Evolutionary conservation across 179 eudicot species (phyloP), one percentile per base, ranked within the genome.

Genomic region (Corrigiola litoralis): DNA sequence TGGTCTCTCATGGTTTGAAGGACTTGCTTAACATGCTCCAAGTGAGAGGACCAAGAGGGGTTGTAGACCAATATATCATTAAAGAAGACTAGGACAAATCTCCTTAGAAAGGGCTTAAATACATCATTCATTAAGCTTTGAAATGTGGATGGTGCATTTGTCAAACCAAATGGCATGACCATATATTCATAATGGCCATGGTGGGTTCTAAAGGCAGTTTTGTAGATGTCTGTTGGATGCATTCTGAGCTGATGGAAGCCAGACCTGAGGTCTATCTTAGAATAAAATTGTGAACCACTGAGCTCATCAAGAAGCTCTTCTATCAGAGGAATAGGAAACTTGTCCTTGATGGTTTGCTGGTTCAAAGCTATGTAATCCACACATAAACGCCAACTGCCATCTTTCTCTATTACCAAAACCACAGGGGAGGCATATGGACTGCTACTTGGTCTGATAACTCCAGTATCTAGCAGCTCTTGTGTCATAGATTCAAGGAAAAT

Each of bases 231-330:
- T 1, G 18, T 44, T 1, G 31, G 27, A 23, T 18, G 29, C 45
- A 63, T 32, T 33, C 67, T 47, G 1, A 63, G n/a, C 5, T 61
- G 66, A 20, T 45, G 46, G 16, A 61, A 0, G 54, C 54, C 12
- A n/a, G 65, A 24, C 7, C 51, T 60, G 1, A 37, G 25, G 37
- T 60, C 31, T 3, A 24, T 27, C 8, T 60, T 60, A 6, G 49
- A 37, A 28, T 28, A 62, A 3, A n/a, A 11, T 11, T 17, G 9
- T 1, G 53, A 25, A 0, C 66, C 66, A 17, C 20, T 27, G 1
- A 61, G 9, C 10, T 61, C 66, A 61, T 61, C 66, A n/a, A 61
- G 11, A 7, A 61, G 5, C 10, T 61, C 66, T 4, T 61, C 54
- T 1, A 46, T 20, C 0, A 61, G 1, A 2, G 66, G 66, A 1